A percentile compares a stretch with the other conserved stretches of the same genome.
phyloP scores from a whole-genome alignment of 805 yeast genomes.

The Yarrowia sp. region DNA sequence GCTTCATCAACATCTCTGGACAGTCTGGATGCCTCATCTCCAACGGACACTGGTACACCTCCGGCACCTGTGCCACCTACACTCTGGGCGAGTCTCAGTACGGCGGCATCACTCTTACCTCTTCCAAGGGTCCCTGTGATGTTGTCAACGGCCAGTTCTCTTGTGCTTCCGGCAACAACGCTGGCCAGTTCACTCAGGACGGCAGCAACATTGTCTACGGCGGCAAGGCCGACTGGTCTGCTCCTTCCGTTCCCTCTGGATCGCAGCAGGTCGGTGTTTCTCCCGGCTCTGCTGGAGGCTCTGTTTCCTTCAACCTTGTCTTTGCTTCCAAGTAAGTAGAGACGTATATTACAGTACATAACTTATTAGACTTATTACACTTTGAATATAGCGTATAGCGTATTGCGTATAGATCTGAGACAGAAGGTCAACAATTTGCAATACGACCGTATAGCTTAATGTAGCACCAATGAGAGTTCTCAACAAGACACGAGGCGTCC shows the following conservation, averaged over 20 bases:
- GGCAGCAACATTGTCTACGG: constrained; percentile 55
- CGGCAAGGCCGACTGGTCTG: constrained; percentile 62
- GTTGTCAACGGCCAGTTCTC: constrained; percentile 37
- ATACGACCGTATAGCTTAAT: not conserved
- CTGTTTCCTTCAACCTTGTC: constrained; percentile 42
- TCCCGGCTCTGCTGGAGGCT: constrained; percentile 45
- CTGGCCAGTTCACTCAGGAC: constrained; percentile 57
- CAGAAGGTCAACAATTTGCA: too few species aligned
- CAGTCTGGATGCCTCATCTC: constrained; percentile 76
- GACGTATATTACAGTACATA: not conserved
- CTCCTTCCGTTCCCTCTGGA: constrained; percentile 46
- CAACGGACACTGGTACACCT: constrained; percentile 78
- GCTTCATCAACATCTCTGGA: constrained; percentile 50
- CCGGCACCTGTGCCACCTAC: constrained; percentile 84
- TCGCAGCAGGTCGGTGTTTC: constrained; percentile 50
- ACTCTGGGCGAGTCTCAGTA: constrained; percentile 54
- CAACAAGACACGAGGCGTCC: too few species aligned
- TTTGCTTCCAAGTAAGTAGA: constrained; percentile 32
- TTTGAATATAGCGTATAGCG: too few species aligned
- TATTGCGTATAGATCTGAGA: not conserved
- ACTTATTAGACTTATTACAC: constrained; percentile 5
- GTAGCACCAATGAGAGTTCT: not conserved
- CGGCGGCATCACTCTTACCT: constrained; percentile 69
- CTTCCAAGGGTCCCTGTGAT: constrained; percentile 74
- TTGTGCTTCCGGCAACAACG: constrained; percentile 41